Evolutionary conservation across 345 rosid species (phyloP).

Genomic region (Erodium maritimum): DNA sequence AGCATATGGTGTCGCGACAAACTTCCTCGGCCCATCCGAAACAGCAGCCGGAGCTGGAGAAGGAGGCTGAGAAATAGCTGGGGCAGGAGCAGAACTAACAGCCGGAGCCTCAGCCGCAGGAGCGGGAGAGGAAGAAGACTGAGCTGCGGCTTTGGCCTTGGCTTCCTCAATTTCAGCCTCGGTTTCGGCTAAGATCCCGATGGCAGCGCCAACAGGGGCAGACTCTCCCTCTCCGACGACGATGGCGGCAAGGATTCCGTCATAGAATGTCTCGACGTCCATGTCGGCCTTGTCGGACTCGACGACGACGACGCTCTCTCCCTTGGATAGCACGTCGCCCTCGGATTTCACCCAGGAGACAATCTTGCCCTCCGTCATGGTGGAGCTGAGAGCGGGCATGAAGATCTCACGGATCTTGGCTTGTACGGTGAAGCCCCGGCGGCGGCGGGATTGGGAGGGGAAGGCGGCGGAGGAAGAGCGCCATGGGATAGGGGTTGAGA

Average conservation of each 20-base stretch:
- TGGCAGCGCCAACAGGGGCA: slow-evolving; percentile 84
- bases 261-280: slow-evolving; percentile 95
- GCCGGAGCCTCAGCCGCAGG: slow-evolving; percentile 19
- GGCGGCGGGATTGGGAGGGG: slow-evolving; percentile 15
- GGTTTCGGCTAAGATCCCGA: slow-evolving; percentile 75
- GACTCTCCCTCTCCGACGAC: slow-evolving; percentile 85
- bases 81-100: slow-evolving; percentile 38
- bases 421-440: slow-evolving; percentile 31
- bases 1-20: slow-evolving; percentile 66
- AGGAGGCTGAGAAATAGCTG: slow-evolving; percentile 28
- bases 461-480: slow-evolving; percentile 15
- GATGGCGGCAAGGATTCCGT: slow-evolving; percentile 87
- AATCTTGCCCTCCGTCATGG: slow-evolving; percentile 99
- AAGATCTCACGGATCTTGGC: slow-evolving; percentile 93
- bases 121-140: slow-evolving; percentile 22
- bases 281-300: slow-evolving; percentile 97
- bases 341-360: slow-evolving; percentile 94
- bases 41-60: slow-evolving; percentile 29
- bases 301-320: slow-evolving; percentile 91
- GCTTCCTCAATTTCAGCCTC: slow-evolving; percentile 87
- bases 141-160: slow-evolving; percentile 51
- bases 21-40: slow-evolving; percentile 46
- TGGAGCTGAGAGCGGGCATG: slow-evolving; percentile 98
- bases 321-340: slow-evolving; percentile 79
- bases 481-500: slow-evolving; percentile 16